Base-by-base conservation (phyloP, 306 rosid genomes). In the Gynostemma pentaphyllum region DNA sequence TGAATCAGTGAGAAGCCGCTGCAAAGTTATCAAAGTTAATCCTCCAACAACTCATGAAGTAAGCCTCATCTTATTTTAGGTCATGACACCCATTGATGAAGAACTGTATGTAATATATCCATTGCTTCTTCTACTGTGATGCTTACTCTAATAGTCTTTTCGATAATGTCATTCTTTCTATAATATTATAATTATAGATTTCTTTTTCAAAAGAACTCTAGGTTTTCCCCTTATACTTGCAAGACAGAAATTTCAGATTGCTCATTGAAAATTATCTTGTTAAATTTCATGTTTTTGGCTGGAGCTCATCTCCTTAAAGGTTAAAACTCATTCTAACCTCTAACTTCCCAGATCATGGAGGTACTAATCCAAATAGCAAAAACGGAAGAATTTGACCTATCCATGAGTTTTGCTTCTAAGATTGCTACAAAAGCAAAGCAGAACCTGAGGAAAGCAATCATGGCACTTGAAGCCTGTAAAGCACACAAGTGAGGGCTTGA, bases 381-480 rank as follows among this genome's bases (percentile, higher is more conserved):
- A 51, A 74, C 77, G 64, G 95, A 87, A 68, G 84, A 78, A 14
- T 74, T 91, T 74, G 95, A 85, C 67, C 75, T 91, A 16, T 45
- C 96, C 39, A 73, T 57, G 78, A 86, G 41, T 59, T 85, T 91
- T 70, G 92, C 97, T 18, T 73, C 78, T 30, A 85, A 75, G 68
- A 85, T 91, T 77, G 95, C 95, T 30, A 57, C 76, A 30, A 83
- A 85, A 62, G 84, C 92, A 42, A 85, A 80, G 78, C 94, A 87
- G 68, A 85, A 85, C 68, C 76, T 91, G 67, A 87, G 96, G 66
- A 75, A 72, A 75, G 96, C 97, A 73, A 85, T 85, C 71, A 82
- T 85, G 95, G 89, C 89, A 32, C 91, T 90, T 54, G 97, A 87
- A 83, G 91, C 91, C 60, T 85, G 91, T 89, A 87, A 69, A 78